Evolutionary conservation across 2,329 filamentous ascomycete species (phyloP), one percentile per base, ranked within the genome.

Genomic region (Cordyceps militaris): DNA sequence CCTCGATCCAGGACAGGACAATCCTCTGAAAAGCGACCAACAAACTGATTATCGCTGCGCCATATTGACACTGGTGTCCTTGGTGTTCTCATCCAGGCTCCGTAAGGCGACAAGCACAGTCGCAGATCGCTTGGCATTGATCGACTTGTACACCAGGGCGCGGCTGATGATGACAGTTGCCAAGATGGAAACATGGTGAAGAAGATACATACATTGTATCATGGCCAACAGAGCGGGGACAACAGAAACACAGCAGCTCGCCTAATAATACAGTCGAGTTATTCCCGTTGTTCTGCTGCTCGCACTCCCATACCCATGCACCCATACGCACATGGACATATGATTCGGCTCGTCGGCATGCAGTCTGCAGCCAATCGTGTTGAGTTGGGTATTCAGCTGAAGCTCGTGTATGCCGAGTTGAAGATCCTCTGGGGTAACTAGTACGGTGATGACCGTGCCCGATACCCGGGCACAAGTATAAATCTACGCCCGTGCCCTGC

Each of bases 1-100:
- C 68, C 50, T 73, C 70, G 16, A 61, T 48, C 59, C 66, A 70
- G 0, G 70, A 70, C 13, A 72, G 61, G 0, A 62, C 53, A 14
- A 61, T 60, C 42, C 70, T 48, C 21, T 59, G 61, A 16, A 69
- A 42, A 2, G 65, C 61, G 16, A 63, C 66, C 13, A 69, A n/a
- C 9, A 66, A 54, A 46, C 59, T 61, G 40, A 63, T 32, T 21
- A 23, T 36, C 23, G 56, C 34, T 10, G 56, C 48, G 19, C 42
- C 50, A 26, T n/a, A 55, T 16, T 1, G 50, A 53, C 5, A 34
- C 30, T 2, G 42, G 24, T 3, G 28, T 36, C 8, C n/a, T 48
- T 43, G 8, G 21, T 2, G 10, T 7, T 38, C 13, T 36, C 32
- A 11, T 50, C 32, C 13, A 51, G n/a, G 34, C 38, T 51, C 52